Base-by-base conservation (phyloP, 2,329 filamentous ascomycete species). In the Sarocladium strictum region DNA sequence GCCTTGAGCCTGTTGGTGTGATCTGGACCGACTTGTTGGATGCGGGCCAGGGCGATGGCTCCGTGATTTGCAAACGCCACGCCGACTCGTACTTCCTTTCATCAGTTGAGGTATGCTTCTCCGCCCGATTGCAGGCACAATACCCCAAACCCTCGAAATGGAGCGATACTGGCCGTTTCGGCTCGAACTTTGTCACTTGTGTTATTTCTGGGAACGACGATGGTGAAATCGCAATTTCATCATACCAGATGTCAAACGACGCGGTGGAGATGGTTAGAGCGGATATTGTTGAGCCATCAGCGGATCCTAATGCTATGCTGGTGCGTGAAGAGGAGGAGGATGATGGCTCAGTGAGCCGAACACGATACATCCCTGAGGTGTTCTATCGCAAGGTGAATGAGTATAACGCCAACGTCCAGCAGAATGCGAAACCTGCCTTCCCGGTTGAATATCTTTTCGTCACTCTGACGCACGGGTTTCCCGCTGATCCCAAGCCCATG, bases 351-450 rank as follows among this genome's bases (percentile, higher is more conserved):
- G 76, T 72, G 51, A 86, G 80, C 67, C 84, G 84, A 55, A 85
- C 87, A 23, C 83, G 92, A 63, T 99, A 99, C 66, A 96, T 99
- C 21, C 94, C 94, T 1, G 94, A 99, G 65, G 93, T 99, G 3
- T 99, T 97, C 72, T 99, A 95, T 74, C 85, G 93, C 58, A 86
- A 84, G 62, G 90, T 96, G 70, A 99, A 99, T 70, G 93, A 99
- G 69, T 96, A 99, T 66, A 92, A 92, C 32, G 90, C 88, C 59
- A 96, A 93, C 62, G 94, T 97, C 7, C 94, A 97, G 68, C 90
- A 97, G 70, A 97, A 96, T 63, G 94, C 94, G 23, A 97, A 97
- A 67, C 94, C 94, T 0, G 85, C 89, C 45, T 99, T 99, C 69
- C 94, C 94, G 0, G 92, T 97, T 50, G 94, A 99, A 68, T 99